Conservation (phyloP, 176 grass and related monocot genomes). For the Avena insularis region DNA sequence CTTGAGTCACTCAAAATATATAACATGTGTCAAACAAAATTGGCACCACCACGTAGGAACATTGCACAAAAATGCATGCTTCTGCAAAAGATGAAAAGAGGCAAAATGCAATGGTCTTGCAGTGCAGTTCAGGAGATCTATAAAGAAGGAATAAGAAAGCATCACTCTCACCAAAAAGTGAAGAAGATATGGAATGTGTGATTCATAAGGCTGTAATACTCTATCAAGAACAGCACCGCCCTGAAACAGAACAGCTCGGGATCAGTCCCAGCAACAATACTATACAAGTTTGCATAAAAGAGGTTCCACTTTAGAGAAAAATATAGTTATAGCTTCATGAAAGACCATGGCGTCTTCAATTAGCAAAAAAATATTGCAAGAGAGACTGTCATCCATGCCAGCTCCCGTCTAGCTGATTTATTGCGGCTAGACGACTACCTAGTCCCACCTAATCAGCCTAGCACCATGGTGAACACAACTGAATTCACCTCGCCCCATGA, state of each 20-base stretch:
- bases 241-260: slow-evolving; percentile 55
- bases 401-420: background rate
- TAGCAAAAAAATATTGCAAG: background rate
- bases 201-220: slow-evolving; percentile 89
- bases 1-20: slow-evolving; percentile 13
- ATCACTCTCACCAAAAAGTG: slow-evolving; percentile 88
- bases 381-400: slow-evolving; percentile 26
- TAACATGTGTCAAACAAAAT: slow-evolving; percentile 23
- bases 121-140: slow-evolving; percentile 33
- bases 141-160: slow-evolving; percentile 28
- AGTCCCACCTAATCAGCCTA: slow-evolving; percentile 13
- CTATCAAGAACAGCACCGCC: slow-evolving; percentile 77
- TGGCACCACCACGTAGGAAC: background rate
- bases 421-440: background rate
- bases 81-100: slow-evolving; percentile 31
- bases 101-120: slow-evolving; percentile 25
- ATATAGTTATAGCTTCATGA: slow-evolving; percentile 25
- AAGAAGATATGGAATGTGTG: slow-evolving; percentile 97
- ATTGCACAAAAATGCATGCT: slow-evolving; percentile 11
- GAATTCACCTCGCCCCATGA: slow-evolving; percentile 23
- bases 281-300: slow-evolving; percentile 35
- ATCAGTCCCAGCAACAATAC: slow-evolving; percentile 40
- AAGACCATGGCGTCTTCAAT: slow-evolving; percentile 7
- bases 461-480: background rate
- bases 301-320: slow-evolving; percentile 1